A percentile compares a stretch with the other conserved stretches of the same genome.
Evolutionary conservation across 2,329 filamentous ascomycete genomes (phyloP).

Genomic region (Alternaria ethzedia): DNA sequence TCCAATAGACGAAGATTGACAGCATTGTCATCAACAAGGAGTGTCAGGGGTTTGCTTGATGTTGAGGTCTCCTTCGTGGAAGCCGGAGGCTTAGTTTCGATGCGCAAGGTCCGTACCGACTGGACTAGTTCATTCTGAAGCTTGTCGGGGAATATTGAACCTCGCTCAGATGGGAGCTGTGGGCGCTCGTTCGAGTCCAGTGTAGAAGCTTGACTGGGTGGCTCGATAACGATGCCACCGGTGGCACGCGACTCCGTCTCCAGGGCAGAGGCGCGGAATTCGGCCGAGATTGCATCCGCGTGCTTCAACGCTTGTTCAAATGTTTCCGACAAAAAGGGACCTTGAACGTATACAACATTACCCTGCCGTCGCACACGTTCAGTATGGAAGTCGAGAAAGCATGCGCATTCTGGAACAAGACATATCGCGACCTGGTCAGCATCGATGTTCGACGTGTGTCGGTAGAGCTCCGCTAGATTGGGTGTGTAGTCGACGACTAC

Average conservation of each 20-base stretch:
- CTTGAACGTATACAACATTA: constrained; percentile 34
- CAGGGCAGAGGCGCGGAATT: constrained; percentile 3
- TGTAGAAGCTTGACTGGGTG: not conserved
- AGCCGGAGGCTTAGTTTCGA: constrained; percentile 2
- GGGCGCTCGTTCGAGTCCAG: not conserved
- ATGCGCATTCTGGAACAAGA: constrained; percentile 34
- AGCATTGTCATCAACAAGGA: constrained; percentile 56
- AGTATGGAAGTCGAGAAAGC: constrained; percentile 22
- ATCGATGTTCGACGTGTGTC: constrained; percentile 12
- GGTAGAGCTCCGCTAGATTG: constrained; percentile 25
- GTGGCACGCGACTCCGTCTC: not conserved
- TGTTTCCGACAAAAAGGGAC: constrained; percentile 31
- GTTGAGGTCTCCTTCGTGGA: not conserved
- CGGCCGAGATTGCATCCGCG: constrained; percentile 18
- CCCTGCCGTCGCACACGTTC: constrained; percentile 17
- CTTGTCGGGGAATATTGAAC: constrained; percentile 11
- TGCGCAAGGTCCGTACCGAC: constrained; percentile 13
- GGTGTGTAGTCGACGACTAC: constrained; percentile 35
- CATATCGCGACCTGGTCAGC: constrained; percentile 35
- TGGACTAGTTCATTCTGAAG: constrained; percentile 14
- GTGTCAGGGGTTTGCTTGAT: constrained; percentile 28
- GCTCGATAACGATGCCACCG: constrained; percentile 2
- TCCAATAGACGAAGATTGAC: constrained; percentile 55
- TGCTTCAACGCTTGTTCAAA: constrained; percentile 23
- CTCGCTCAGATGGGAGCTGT: not conserved